Evolutionary conservation across 2,329 filamentous ascomycete genomes (phyloP), one percentile per base, ranked within the genome.

Genomic region (Trichoderma brevicompactum): DNA sequence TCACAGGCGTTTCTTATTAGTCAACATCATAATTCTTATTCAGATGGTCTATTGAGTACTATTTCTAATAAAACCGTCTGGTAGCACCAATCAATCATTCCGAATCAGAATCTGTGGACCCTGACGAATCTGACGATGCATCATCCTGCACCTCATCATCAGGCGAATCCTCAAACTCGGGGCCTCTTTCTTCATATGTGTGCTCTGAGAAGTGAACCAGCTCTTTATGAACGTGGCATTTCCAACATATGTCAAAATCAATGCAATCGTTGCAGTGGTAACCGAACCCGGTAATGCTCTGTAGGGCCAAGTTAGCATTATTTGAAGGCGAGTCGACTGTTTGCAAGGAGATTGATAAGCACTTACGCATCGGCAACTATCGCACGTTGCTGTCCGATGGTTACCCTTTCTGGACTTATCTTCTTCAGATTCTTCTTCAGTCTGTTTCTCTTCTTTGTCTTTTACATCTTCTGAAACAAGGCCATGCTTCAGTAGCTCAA

Each of bases 201-300:
- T 67, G 56, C 44, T 62, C 64, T 7, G 52, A 15, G 13, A 36
- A 13, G 15, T 66, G 64, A 8, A 67, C 6, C 7, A 66, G 2
- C 7, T 65, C 40, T 15, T 34, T 62, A 19, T 54, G 53, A 8
- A 5, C 2, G 34, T 66, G 13, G 5, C 66, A 67, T 49, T 67
- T 67, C 64, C 65, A 66, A 40, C 66, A 67, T 5, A 65, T 13
- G 10, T 62, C 66, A 52, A 48, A 67, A 7, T 63, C 64, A 2
- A 32, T 34, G 32, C 66, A 66, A 1, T 44, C 23, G 5, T 38
- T 66, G 36, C 66, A 67, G 23, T 46, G 52, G 28, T 63, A 66
- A 19, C 9, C 12, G 52, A 58, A 66, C n/a, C 66, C 66, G 6
- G 34, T 41, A n/a, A 67, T 63, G 9, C 10, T 34, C 66, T 67